Base-by-base conservation (phyloP, 176 grass and related monocot genomes). In the Raddia guianensis region DNA sequence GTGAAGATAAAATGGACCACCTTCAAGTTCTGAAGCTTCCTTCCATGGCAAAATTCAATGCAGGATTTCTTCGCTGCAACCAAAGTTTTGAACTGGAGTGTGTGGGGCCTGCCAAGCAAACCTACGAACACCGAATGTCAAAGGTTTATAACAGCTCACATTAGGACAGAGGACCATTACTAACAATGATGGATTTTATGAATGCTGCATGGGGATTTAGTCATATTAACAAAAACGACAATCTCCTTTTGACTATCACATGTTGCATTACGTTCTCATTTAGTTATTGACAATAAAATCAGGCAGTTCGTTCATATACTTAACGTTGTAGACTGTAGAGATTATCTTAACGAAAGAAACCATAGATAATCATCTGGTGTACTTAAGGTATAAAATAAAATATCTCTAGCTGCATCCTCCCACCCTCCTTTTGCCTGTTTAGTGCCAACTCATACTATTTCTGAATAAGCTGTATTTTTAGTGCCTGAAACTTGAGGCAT, bases 41-140 rank as follows among this genome's bases (percentile, higher is more conserved):
- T 54, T 95, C 96, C 50, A 98, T 98, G 96, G 90, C 96, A 66
- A 98, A 98, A 84, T 98, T 98, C 19, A 79, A 93, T 79, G 92
- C 90, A 65, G 92, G 88, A 72, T 93, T 95, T 89, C 78, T 86
- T 68, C 88, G 75, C 43, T 98, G 96, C 75, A 95, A 95, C 69
- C 78, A 70, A 85, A 93, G 81, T 87, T 98, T 98, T 50, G 86
- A 88, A 55, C 76, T 49, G 73, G 86, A 84, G 21, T 98, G 92
- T 18, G 88, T 95, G 32, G 92, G 92, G 11, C 90, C 92, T 86
- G 74, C 92, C 54, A 98, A 95, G 71, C 86, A 72, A 89, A 89
- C 12, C 40, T 95, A 91, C 37, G 82, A 86, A 49, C 83, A 73
- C 43, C 75, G 86, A 60, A 91, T 98, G 88, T 81, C 66, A 48